These are phyloP conservation scores for Monosporozyma siamensis DNA, from an alignment of 805 yeast genomes.

Conservation along the genomic window DNA sequence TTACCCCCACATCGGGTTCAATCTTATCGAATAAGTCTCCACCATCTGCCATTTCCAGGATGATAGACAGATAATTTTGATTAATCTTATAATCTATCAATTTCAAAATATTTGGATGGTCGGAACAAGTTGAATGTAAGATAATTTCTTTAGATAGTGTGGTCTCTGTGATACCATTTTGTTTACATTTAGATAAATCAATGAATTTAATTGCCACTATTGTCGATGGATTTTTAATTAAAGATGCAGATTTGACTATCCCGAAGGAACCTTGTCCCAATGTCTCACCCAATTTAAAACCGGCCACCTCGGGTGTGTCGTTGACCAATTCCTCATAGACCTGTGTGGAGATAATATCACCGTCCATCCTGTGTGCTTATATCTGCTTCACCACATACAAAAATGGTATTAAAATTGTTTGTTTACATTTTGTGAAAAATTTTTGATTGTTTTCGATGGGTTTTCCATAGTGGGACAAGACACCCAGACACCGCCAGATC, in stretches of 20 bases:
- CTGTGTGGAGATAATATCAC: neutral
- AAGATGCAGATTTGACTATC: conserved; percentile 43
- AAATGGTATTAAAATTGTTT: no score
- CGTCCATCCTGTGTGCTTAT: neutral
- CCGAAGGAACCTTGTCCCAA: conserved; percentile 67
- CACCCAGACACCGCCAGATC: no score
- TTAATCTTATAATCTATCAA: conserved; percentile 47
- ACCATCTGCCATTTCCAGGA: conserved; percentile 59
- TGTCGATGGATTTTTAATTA: conserved; percentile 29
- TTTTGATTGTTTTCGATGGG: neutral
- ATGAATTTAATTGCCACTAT: conserved; percentile 53
- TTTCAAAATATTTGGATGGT: conserved; percentile 52
- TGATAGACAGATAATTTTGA: conserved; percentile 51
- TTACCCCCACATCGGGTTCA: conserved; percentile 66
- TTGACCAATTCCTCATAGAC: neutral
- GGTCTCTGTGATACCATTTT: conserved; percentile 31
- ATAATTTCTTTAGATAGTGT: conserved; percentile 44
- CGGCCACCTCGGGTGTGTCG: conserved; percentile 38
- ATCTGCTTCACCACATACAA: no score
- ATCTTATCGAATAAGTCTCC: conserved; percentile 75
- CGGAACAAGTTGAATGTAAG: conserved; percentile 49
- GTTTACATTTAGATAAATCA: conserved; percentile 33
- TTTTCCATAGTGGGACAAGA: no score
- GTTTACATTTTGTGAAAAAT: neutral
- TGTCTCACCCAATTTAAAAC: conserved; percentile 40